Conservation (phyloP, 202 grass and related monocot genomes). For the Zoysia matrella region DNA sequence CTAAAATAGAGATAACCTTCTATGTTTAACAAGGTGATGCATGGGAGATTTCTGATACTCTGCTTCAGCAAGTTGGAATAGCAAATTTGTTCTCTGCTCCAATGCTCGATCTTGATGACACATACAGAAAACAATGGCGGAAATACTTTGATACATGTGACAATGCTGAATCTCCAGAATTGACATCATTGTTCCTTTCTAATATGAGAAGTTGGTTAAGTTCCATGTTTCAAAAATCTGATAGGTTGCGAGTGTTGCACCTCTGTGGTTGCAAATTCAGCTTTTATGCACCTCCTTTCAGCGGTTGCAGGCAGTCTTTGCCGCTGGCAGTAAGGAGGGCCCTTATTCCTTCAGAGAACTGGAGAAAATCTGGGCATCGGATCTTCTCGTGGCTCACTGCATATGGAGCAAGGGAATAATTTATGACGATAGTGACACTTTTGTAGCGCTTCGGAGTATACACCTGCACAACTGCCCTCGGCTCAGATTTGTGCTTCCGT, state of each 20-base stretch:
- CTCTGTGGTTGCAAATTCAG: background rate
- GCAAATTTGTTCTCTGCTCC: too few relatives aligned
- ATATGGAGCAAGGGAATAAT: slow-evolving; percentile 3
- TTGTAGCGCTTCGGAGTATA: background rate
- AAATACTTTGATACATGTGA: too few relatives aligned
- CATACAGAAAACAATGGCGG: too few relatives aligned
- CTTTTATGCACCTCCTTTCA: slow-evolving; percentile 24
- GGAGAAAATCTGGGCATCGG: background rate
- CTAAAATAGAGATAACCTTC: too few relatives aligned
- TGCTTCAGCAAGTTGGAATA: too few relatives aligned
- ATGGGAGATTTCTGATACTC: too few relatives aligned
- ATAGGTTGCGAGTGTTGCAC: background rate
- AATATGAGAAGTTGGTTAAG: too few relatives aligned
- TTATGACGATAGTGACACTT: accelerated
- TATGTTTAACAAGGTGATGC: too few relatives aligned
- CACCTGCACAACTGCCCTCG: background rate
- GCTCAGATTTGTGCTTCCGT: background rate
- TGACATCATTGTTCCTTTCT: too few relatives aligned
- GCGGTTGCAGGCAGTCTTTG: background rate
- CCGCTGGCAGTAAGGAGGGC: accelerated
- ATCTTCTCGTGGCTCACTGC: background rate
- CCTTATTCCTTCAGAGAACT: accelerated
- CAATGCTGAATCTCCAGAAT: too few relatives aligned
- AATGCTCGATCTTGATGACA: too few relatives aligned
- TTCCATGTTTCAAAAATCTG: background rate